Base-by-base conservation (phyloP, 2,329 filamentous ascomycete genomes). In the Pyrenophora teres region DNA sequence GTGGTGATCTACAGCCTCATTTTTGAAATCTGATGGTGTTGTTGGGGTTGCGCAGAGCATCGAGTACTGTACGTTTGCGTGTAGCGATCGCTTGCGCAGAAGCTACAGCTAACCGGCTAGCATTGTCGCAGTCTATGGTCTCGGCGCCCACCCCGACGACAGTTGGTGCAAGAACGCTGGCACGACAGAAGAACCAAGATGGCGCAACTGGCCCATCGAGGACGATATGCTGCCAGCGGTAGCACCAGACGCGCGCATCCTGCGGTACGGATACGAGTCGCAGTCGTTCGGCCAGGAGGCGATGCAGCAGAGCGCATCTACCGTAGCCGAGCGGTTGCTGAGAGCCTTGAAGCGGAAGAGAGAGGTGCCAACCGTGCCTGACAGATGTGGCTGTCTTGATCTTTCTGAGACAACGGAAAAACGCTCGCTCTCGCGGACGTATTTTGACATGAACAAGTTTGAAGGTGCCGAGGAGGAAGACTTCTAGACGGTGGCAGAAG, bases 261-360 rank as follows among this genome's bases (percentile, higher is more conserved):
- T 68, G 59, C 57, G 60, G 39, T 70, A 63, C 48, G 58, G 64
- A 50, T 70, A 69, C 38, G 10, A 62, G 49, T 68, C 65, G 16
- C 50, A 57, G 35, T 69, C 56, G 63, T 67, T 67, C 56, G 60
- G 63, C 3, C 16, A 60, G 36, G 60, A 40, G 30, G 49, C 58
- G 7, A 19, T 19, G 19, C 19, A 19, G 19, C 19, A 19, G 19
- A 19, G 19, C 19, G 19, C 5, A 5, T 19, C 19, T 19, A 19
- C 19, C 3, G 19, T 19, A 5, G 19, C 19, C 3, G 19, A 19
- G 19, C 19, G 19, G 19, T 19, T 19, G 5, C 19, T 19, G 19
- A 19, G 19, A 19, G 19, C 19, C 19, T 19, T 19, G 19, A 19
- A 19, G 19, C 19, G 19, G 5, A 19, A 3, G 19, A 19, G 19